Evolutionary conservation across 495 filamentous ascomycete species (phyloP).

Genomic region (Usnea hakonensis): DNA sequence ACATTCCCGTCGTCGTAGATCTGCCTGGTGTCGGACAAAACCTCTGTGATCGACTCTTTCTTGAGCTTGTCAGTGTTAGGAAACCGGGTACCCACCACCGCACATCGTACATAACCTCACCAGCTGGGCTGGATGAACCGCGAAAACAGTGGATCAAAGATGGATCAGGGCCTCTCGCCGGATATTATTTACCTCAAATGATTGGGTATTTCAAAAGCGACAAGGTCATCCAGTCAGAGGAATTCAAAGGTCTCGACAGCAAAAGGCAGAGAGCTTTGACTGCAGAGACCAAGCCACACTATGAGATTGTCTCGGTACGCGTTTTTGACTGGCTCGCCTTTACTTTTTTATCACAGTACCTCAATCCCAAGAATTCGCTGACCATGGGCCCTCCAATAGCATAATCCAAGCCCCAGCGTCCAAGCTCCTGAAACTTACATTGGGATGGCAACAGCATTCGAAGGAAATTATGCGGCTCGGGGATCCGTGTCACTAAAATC

Average conservation of each 20-base stretch:
- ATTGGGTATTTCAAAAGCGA: slow-evolving; percentile 50
- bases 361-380: too few relatives aligned
- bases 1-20: slow-evolving; percentile 24
- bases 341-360: too few relatives aligned
- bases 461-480: slow-evolving; percentile 27
- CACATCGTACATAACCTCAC: slow-evolving; percentile 23
- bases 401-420: slow-evolving; percentile 37
- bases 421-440: slow-evolving; percentile 29
- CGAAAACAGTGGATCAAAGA: slow-evolving; percentile 41
- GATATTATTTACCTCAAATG: slow-evolving; percentile 32
- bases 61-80: slow-evolving; percentile 6
- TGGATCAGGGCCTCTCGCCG: slow-evolving; percentile 40
- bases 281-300: slow-evolving; percentile 41
- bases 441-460: slow-evolving; percentile 26
- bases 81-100: slow-evolving; percentile 6
- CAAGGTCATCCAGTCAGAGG: slow-evolving; percentile 29
- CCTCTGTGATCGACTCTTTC: slow-evolving; percentile 17
- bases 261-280: slow-evolving; percentile 34
- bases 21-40: slow-evolving; percentile 33
- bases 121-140: slow-evolving; percentile 33
- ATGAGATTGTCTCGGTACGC: slow-evolving; percentile 32
- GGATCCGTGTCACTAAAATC: slow-evolving; percentile 52
- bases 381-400: too few relatives aligned
- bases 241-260: slow-evolving; percentile 39
- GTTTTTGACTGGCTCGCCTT: slow-evolving; percentile 34